phyloP scores from a whole-genome alignment of 345 rosid species.

The Conringia planisiliqua region DNA sequence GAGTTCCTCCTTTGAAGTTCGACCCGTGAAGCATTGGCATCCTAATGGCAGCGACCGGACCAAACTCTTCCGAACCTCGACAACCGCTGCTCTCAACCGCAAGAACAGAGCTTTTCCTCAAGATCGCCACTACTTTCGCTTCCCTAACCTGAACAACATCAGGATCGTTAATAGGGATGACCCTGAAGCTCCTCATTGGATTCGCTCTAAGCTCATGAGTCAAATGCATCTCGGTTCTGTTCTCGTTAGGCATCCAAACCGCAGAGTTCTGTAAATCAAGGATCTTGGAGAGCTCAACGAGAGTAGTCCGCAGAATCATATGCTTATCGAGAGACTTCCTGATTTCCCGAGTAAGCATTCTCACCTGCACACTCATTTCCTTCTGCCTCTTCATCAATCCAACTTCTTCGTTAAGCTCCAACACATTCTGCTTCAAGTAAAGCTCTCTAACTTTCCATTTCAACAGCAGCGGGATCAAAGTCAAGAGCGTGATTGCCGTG shows the following conservation, averaged over 20 bases:
- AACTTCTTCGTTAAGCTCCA: conserved; percentile 87
- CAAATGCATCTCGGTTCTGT: conserved; percentile 59
- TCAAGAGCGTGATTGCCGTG: conserved; percentile 79
- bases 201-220: conserved; percentile 62
- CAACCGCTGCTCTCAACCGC: conserved; percentile 60
- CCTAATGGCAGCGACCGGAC: conserved; percentile 82
- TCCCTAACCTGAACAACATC: conserved; percentile 64
- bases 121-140: conserved; percentile 56
- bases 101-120: conserved; percentile 66
- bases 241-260: conserved; percentile 96
- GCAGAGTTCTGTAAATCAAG: conserved; percentile 80
- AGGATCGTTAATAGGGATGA: conserved; percentile 50
- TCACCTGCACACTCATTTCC: conserved; percentile 83
- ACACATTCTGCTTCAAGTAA: conserved; percentile 78
- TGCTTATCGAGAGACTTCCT: conserved; percentile 90
- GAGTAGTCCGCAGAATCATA: conserved; percentile 71
- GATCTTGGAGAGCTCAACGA: conserved; percentile 89
- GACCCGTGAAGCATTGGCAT: conserved; percentile 89
- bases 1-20: conserved; percentile 94
- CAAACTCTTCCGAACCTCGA: conserved; percentile 45
- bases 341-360: conserved; percentile 83
- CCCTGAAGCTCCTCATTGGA: conserved; percentile 38
- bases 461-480: conserved; percentile 82
- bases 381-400: conserved; percentile 86
- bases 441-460: conserved; percentile 91